Evolutionary conservation across 257 asterid genomes (phyloP), one percentile per base, ranked within the genome.

Genomic region (Solanum paucissectum): DNA sequence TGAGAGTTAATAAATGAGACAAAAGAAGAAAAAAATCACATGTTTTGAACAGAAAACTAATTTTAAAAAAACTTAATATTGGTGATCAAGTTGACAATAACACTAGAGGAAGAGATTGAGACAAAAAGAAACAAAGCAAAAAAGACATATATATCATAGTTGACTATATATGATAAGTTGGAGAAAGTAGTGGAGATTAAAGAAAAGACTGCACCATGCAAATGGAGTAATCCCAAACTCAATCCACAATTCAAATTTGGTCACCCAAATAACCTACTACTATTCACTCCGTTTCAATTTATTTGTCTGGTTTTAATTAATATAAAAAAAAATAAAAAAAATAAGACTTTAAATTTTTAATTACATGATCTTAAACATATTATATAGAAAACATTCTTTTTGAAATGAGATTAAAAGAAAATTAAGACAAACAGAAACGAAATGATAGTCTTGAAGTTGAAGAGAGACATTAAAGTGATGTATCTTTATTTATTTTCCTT

Each of bases 381-480:
- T 18, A 55, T 55, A 0, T 55, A 18, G 9, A 49, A 49, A 9
- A 4, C 0, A 2, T 9, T 9, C 12, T 23, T 62, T 23, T 23
- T 9, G 21, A 4, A 60, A 60, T 23, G 12, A 0, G 0, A 18
- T 1, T 58, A 20, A 20, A 58, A 21, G 25, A 58, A 58, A 58
- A 55, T 18, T 58, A 58, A 9, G 27, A 62, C 1, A 62, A 62
- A n/a, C 1, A 62, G 27, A 62, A 62, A 62, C 69, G 1, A 7
- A 2, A 3, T 0, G 13, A 40, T 2, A 71, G 12, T 40, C 87
- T 36, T 55, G 90, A 76, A 72, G 27, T 81, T 79, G 55, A 69
- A 77, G 88, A 71, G 82, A 88, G 79, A 73, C 74, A 52, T 33
- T 60, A 68, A 76, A 60, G 68, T 81, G 85, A 87, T 21, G 42